These are phyloP conservation scores for Sarocladium oryzae DNA, from an alignment of 2,329 filamentous ascomycete species.

Conservation along the genomic window DNA sequence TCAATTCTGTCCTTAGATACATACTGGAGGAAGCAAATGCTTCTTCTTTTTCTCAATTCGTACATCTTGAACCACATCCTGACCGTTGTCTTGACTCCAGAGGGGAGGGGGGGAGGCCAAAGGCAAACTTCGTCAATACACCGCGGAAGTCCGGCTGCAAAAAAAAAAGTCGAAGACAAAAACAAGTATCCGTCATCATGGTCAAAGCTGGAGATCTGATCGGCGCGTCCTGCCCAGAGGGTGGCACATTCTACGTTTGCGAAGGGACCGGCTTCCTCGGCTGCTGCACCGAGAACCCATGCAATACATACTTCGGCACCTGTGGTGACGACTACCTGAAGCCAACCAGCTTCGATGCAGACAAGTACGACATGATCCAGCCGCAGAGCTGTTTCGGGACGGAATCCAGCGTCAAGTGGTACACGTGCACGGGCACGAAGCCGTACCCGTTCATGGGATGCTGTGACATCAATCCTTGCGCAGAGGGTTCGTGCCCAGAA, in stretches of 20 bases:
- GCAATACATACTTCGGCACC: conserved; percentile 20
- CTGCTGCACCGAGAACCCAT: conserved; percentile 33
- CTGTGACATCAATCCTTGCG: conserved; percentile 27
- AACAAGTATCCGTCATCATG: too few relatives aligned
- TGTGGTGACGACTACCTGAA: conserved; percentile 24
- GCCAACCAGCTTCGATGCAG: conserved; percentile 19
- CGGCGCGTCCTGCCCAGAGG: conserved; percentile 24
- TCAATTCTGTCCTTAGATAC: too few relatives aligned
- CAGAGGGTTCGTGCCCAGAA: conserved; percentile 5
- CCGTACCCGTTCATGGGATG: conserved; percentile 27
- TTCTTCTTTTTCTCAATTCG: too few relatives aligned
- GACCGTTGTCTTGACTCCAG: too few relatives aligned
- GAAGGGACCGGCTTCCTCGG: conserved; percentile 29
- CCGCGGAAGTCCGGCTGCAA: too few relatives aligned
- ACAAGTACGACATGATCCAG: conserved; percentile 21
- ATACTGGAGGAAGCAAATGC: too few relatives aligned
- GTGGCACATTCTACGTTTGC: conserved; percentile 32
- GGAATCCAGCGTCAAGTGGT: conserved; percentile 20
- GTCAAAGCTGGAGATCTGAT: conserved; percentile 11
- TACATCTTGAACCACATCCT: too few relatives aligned
- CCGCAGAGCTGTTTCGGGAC: conserved; percentile 21
- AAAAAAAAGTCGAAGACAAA: too few relatives aligned
- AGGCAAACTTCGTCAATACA: too few relatives aligned
- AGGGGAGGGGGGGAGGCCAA: too few relatives aligned
- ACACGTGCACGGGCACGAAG: conserved; percentile 19